Evolutionary conservation across 495 filamentous ascomycete species (phyloP), one percentile per base, ranked within the genome.

Genomic region (Hyaloscypha hepaticicola): DNA sequence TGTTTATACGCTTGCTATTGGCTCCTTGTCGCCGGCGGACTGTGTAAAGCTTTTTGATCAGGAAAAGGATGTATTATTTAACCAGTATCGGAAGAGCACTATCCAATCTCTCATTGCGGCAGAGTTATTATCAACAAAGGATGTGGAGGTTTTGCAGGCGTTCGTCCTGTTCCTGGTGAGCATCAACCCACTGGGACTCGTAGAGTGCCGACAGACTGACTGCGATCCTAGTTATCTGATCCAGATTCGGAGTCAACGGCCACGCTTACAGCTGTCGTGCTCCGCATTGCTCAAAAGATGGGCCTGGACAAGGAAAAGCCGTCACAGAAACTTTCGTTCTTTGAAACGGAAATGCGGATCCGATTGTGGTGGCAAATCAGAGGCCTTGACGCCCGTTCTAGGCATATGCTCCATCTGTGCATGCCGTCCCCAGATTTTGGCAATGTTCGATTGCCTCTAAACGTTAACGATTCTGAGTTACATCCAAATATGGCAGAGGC

Each of bases 361-460:
- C 84, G 92, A 2, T 69, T 95, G 5, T 96, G 92, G 87, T 93
- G 90, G 87, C 85, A 88, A 38, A 83, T 96, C n/a, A 87, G 84
- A 70, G 76, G 91, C 24, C 73, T 96, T 53, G 92, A 96, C 72
- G 76, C 86, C 6, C 82, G 90, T 27, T 85, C 90, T 0, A 21
- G 24, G 31, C 50, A 29, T 45, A 9, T 49, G 22, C 22, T 21
- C 19, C 7, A 11, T 19, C 9, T 34, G 16, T 25, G 49, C 29
- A 4, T 27, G 14, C 28, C 52, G 1, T 22, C 38, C 1, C 85
- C 89, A 14, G 91, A 96, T 69, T 96, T 87, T 67, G 31, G 53
- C 11, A 90, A 96, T 71, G 93, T 87, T 11, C 78, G 79, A 55
- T 72, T 88, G 16, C 88, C 89, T 0, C 73, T 88, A 48, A 95